Evolutionary conservation across 2,329 filamentous ascomycete species (phyloP).

Genomic region (Ascochyta fabae): DNA sequence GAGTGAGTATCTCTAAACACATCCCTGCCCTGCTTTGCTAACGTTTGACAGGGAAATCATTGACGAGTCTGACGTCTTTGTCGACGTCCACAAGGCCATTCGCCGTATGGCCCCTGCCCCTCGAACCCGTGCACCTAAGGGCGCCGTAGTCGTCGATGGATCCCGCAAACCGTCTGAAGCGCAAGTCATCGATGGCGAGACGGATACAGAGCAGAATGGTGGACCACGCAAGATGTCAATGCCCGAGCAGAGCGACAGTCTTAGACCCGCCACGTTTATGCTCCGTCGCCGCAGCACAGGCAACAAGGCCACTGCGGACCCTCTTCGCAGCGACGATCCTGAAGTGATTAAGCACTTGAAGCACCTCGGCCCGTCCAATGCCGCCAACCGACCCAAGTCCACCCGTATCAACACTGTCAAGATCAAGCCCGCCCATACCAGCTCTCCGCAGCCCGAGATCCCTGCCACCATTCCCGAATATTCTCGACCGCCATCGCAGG

Average conservation of each 20-base stretch:
- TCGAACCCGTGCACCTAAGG: constrained; percentile 70
- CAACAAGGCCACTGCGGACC: constrained; percentile 40
- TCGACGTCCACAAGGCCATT: constrained; percentile 98
- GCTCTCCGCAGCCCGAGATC: constrained; percentile 67
- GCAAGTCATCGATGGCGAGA: constrained; percentile 25
- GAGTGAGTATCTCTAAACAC: constrained; percentile 67
- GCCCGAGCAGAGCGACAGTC: constrained; percentile 34
- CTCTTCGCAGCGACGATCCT: constrained; percentile 59
- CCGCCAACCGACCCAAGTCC: constrained; percentile 64
- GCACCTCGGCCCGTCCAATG: constrained; percentile 69
- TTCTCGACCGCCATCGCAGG: constrained; percentile 32
- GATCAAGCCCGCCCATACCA: constrained; percentile 66
- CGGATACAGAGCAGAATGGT: constrained; percentile 26
- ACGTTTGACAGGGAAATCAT: constrained; percentile 79
- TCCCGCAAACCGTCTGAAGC: constrained; percentile 32
- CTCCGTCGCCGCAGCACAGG: constrained; percentile 56
- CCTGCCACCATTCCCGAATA: constrained; percentile 53
- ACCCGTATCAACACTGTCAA: constrained; percentile 69
- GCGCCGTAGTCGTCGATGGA: constrained; percentile 58
- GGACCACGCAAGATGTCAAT: constrained; percentile 40
- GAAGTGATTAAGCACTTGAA: constrained; percentile 66
- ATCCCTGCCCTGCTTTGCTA: not conserved
- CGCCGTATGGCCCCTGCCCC: constrained; percentile 85
- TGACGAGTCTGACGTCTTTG: constrained; percentile 97
- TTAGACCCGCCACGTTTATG: constrained; percentile 51